phyloP scores from a whole-genome alignment of 2,329 filamentous ascomycete genomes.

The Diaporthe caulivora region DNA sequence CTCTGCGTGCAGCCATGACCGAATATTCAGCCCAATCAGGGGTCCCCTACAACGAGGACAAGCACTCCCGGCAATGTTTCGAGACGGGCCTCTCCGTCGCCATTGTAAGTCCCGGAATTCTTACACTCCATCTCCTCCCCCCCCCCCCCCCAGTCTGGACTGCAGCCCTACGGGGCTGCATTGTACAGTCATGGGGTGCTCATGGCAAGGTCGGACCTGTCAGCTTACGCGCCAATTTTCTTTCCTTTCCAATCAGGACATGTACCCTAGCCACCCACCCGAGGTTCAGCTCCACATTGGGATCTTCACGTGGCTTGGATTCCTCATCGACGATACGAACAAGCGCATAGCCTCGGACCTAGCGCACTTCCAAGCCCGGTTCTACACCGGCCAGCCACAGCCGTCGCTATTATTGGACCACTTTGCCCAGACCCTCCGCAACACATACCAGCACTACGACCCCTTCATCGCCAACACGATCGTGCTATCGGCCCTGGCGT shows the following conservation, averaged over 20 bases:
- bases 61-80: conserved; percentile 28
- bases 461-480: conserved; percentile 46
- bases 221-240: conserved; percentile 11
- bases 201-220: background rate
- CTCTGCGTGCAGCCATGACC: conserved; percentile 20
- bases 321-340: conserved; percentile 48
- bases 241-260: conserved; percentile 34
- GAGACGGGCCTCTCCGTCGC: conserved; percentile 30
- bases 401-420: conserved; percentile 41
- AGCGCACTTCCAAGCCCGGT: conserved; percentile 45
- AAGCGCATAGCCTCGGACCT: conserved; percentile 40
- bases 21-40: conserved; percentile 26
- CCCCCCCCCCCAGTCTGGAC: background rate
- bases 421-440: conserved; percentile 43
- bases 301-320: conserved; percentile 48
- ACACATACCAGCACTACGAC: conserved; percentile 43
- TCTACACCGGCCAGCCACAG: conserved; percentile 42
- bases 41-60: conserved; percentile 22
- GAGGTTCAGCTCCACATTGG: conserved; percentile 48
- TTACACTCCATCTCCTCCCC: conserved; percentile 19
- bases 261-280: conserved; percentile 41
- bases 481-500: conserved; percentile 46
- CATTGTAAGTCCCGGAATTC: conserved; percentile 12
- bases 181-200: background rate
- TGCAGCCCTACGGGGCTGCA: conserved; percentile 33